Percentiles rank a stretch among this genome's conserved stretches.
phyloP scores from a whole-genome alignment of 257 asterid genomes.

The Leptodermis oblonga region DNA sequence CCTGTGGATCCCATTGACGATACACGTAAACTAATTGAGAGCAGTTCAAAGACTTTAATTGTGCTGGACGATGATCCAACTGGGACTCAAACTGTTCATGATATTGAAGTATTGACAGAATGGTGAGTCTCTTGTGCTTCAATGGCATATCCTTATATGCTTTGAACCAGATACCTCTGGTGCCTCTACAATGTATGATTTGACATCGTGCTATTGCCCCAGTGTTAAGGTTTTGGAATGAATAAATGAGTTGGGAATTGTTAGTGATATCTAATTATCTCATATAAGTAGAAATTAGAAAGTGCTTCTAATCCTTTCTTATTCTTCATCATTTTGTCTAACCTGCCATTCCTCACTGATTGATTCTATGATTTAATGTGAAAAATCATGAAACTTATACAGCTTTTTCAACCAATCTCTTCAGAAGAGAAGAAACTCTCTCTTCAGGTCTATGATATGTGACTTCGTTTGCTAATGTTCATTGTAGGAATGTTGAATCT shows the following conservation, averaged over 20 bases:
- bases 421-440: neutral
- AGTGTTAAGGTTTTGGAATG: neutral
- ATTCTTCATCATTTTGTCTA: neutral
- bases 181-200: neutral
- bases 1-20: conserved; percentile 60
- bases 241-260: neutral
- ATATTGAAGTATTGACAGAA: conserved; percentile 86
- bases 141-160: conserved; percentile 7
- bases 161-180: neutral
- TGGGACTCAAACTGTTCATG: conserved; percentile 99
- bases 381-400: too few species aligned
- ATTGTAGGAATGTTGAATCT: conserved; percentile 71
- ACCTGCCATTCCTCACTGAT: neutral
- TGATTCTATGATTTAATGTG: neutral
- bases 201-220: neutral
- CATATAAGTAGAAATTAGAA: neutral
- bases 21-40: conserved; percentile 53
- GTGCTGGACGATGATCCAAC: conserved; percentile 99
- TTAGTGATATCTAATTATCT: neutral
- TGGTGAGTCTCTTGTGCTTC: conserved; percentile 55
- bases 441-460: neutral
- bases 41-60: conserved; percentile 64
- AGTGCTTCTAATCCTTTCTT: neutral
- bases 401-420: neutral
- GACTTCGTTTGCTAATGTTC: neutral